Conservation (phyloP, 106 monocot species). For the Vanilla planifolia region DNA sequence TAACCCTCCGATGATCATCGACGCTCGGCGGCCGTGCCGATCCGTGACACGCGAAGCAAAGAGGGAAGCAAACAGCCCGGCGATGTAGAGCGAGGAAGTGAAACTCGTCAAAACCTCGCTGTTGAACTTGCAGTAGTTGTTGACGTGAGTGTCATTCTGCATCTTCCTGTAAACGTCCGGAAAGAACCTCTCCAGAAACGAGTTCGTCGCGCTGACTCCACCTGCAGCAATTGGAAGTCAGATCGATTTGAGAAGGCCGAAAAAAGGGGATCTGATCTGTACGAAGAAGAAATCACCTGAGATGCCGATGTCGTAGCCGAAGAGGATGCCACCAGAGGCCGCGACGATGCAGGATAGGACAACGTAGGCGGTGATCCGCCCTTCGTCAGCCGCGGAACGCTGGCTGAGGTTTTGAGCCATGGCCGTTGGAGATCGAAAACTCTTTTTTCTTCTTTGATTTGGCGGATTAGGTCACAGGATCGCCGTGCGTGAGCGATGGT, state of each 20-base stretch:
- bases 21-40: neutral
- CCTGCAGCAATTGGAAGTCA: constrained; percentile 5
- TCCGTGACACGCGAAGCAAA: constrained; percentile 2
- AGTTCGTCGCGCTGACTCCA: constrained; percentile 30
- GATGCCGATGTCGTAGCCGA: constrained; percentile 20
- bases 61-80: neutral
- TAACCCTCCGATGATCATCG: constrained; percentile 8
- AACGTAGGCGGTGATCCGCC: constrained; percentile 10
- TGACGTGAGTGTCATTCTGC: no score
- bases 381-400: constrained; percentile 1
- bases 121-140: constrained; percentile 6
- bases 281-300: constrained; percentile 3
- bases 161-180: constrained; percentile 15
- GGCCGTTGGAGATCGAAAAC: no score
- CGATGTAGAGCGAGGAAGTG: constrained; percentile 10
- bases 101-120: constrained; percentile 3
- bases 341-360: constrained; percentile 9
- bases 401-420: no score
- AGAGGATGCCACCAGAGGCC: constrained; percentile 15
- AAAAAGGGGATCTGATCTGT: neutral
- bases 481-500: no score
- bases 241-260: neutral
- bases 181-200: constrained; percentile 41
- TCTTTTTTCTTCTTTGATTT: no score
- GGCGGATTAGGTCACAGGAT: no score